These are phyloP conservation scores for Cerioporus squamosus DNA, from an alignment of 1,284 basidiomycete species.

Conservation along the genomic window DNA sequence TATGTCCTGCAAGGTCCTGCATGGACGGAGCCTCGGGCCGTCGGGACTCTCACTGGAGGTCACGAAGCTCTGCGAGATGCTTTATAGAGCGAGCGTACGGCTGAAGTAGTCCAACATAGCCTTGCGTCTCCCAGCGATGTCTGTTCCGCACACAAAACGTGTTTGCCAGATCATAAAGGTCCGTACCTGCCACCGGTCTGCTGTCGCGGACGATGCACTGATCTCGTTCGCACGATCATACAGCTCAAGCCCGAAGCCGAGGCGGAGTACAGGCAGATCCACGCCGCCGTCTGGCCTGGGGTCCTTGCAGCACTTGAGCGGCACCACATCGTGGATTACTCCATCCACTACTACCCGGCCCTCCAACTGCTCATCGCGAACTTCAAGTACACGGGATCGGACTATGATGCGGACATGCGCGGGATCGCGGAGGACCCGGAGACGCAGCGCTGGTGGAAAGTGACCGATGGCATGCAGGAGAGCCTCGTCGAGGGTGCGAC, in stretches of 20 bases:
- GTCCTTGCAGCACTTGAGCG: conserved; percentile 69
- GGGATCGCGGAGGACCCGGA: conserved; percentile 65
- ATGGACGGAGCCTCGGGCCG: neutral
- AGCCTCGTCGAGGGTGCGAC: conserved; percentile 70
- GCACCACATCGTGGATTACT: conserved; percentile 78
- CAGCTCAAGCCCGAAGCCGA: conserved; percentile 67
- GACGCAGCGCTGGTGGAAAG: conserved; percentile 77
- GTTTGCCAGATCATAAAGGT: conserved; percentile 79
- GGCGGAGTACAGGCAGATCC: conserved; percentile 72
- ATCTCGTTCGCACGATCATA: conserved; percentile 1
- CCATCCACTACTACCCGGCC: conserved; percentile 70
- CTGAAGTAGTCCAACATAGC: neutral
- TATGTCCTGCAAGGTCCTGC: no score
- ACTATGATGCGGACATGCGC: conserved; percentile 73
- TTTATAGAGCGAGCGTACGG: neutral
- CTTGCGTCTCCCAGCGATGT: conserved; percentile 26
- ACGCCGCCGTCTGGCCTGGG: conserved; percentile 71
- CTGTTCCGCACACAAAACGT: conserved; percentile 53
- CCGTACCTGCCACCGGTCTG: neutral
- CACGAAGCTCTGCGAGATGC: neutral
- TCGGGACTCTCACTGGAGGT: neutral
- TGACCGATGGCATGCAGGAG: conserved; percentile 82
- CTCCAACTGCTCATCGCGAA: conserved; percentile 71
- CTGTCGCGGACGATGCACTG: neutral
- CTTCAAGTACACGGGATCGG: conserved; percentile 65